These are phyloP conservation scores for Trifolium repens DNA, from an alignment of 306 rosid genomes.

Conservation along the genomic window DNA sequence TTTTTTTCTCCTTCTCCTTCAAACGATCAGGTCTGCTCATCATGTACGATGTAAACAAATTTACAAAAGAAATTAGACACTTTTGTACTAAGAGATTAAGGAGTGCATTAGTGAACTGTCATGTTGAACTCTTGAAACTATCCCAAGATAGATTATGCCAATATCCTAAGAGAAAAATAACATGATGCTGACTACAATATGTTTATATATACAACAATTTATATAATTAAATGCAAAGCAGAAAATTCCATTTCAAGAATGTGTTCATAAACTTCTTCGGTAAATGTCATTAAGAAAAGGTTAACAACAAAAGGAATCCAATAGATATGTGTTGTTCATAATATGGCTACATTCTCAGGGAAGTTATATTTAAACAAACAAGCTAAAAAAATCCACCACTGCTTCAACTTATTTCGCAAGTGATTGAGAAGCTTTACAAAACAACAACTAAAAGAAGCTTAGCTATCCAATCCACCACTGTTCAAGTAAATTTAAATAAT, in stretches of 20 bases:
- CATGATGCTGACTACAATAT: slow-evolving; percentile 26
- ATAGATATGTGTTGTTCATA: neutral
- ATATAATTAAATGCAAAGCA: slow-evolving; percentile 15
- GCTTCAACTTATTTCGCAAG: neutral
- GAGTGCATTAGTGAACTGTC: slow-evolving; percentile 29
- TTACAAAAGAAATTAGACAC: slow-evolving; percentile 26
- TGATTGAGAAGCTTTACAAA: slow-evolving; percentile 1
- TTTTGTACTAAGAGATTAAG: slow-evolving; percentile 32
- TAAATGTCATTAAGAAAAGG: no score
- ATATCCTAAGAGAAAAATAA: slow-evolving; percentile 35
- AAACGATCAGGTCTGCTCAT: slow-evolving; percentile 60
- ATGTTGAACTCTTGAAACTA: slow-evolving; percentile 26
- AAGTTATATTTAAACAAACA: slow-evolving; percentile 22
- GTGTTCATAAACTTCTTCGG: no score
- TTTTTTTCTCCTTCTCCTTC: slow-evolving; percentile 42
- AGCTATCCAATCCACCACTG: neutral
- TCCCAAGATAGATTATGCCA: slow-evolving; percentile 29
- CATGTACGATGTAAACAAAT: slow-evolving; percentile 47
- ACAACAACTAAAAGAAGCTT: neutral
- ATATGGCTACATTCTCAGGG: slow-evolving; percentile 9
- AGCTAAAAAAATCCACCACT: slow-evolving; percentile 1
- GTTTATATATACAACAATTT: slow-evolving; percentile 18
- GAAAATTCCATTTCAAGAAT: neutral
- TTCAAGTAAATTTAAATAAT: slow-evolving; percentile 7
- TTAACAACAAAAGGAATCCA: neutral